Base-by-base conservation (phyloP, 2,329 filamentous ascomycete species). In the Neopestalotiopsis sp. region DNA sequence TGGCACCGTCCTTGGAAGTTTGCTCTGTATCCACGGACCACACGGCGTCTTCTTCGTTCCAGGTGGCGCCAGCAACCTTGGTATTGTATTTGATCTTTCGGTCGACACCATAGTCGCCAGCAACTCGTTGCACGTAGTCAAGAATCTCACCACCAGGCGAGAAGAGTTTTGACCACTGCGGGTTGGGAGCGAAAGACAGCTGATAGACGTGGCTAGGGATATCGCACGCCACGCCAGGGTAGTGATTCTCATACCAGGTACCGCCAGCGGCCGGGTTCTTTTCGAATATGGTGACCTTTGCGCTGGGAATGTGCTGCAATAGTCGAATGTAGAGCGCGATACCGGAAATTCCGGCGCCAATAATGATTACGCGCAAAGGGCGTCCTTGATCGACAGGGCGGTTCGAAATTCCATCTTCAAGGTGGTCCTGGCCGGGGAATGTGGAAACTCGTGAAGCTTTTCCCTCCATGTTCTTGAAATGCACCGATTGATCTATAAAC, bases 81-180 rank as follows among this genome's bases (percentile, higher is more conserved):
- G 80, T 81, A 67, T 81, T 78, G 32, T 86, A 78, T 68, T 81
- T 80, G 59, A 87, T 78, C 68, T 84, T 83, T 62, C 81, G 79
- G 40, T 82, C 74, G 5, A 81, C 76, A 7, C 75, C 72, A 71
- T 79, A 75, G 68, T 76, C 74, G 57, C 69, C 68, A 6, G 76
- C 75, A 20, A 78, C 72, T 28, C 76, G 75, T 66, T 81, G 74
- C 53, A 81, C 76, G 67, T 81, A 81, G 56, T 68, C 24, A 65
- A 70, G 71, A 45, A 79, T 76, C 69, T 79, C 76, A 34, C 71
- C 57, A 24, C 74, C 66, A 24, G 63, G 64, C 7, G 76, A 71
- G 68, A 78, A 80, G 65, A 73, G 76, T 5, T 71, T 56, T 2
- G 73, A 75, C 79, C 79, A 81, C 56, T 76, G 66, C n/a, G 72